Conservation (phyloP, 441 rosid genomes). For the Mallotus repandus region DNA sequence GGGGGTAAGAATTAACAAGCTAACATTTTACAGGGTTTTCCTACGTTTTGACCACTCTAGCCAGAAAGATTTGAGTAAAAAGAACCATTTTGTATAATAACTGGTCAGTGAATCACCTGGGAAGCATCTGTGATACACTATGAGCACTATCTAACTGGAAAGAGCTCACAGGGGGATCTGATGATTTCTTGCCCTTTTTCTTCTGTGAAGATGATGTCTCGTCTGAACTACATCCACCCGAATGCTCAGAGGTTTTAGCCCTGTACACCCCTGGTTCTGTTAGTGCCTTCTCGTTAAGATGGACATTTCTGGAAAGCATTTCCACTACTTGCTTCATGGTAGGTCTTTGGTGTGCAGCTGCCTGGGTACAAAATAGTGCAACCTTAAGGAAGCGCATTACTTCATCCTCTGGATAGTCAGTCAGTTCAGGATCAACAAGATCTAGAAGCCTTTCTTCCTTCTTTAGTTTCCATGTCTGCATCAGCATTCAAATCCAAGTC, state of each 20-base stretch:
- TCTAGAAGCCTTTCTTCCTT: slow-evolving; percentile 68
- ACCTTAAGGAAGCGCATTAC: slow-evolving; percentile 65
- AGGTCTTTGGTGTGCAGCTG: slow-evolving; percentile 64
- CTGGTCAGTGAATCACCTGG: slow-evolving; percentile 45
- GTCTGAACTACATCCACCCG: slow-evolving; percentile 30
- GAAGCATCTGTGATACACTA: slow-evolving; percentile 52
- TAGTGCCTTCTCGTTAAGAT: slow-evolving; percentile 60
- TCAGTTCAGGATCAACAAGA: slow-evolving; percentile 69
- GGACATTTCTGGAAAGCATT: slow-evolving; percentile 75
- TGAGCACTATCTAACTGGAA: slow-evolving; percentile 25
- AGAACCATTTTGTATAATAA: neutral
- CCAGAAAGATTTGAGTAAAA: neutral
- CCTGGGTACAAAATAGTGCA: slow-evolving; percentile 90
- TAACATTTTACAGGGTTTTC: slow-evolving; percentile 5
- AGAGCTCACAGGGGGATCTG: slow-evolving; percentile 29
- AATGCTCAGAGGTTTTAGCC: slow-evolving; percentile 25
- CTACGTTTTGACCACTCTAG: neutral
- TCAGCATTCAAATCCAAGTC: slow-evolving; percentile 22
- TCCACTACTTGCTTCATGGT: slow-evolving; percentile 82
- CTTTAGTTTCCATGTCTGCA: slow-evolving; percentile 88
- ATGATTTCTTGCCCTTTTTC: slow-evolving; percentile 46
- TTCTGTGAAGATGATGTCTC: slow-evolving; percentile 51
- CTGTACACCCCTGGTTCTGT: slow-evolving; percentile 69
- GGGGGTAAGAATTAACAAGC: neutral
- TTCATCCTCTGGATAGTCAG: slow-evolving; percentile 59